These are phyloP conservation scores for Scedosporium apiospermum DNA, from an alignment of 2,329 filamentous ascomycete species.

Conservation along the genomic window DNA sequence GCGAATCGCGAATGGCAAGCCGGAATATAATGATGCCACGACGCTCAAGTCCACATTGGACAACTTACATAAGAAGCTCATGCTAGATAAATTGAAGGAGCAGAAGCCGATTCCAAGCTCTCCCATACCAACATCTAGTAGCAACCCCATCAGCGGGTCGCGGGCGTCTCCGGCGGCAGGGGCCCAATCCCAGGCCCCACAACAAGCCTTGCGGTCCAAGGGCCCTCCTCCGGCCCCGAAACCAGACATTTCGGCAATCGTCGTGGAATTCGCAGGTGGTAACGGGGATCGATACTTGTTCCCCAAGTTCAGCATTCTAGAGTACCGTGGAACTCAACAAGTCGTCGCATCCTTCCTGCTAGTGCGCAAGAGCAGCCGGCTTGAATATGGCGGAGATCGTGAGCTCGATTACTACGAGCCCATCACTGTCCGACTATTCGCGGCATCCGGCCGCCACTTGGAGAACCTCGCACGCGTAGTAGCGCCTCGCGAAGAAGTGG, in stretches of 20 bases:
- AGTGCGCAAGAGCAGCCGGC: conserved; percentile 60
- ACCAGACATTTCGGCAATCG: conserved; percentile 55
- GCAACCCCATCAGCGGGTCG: background rate
- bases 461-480: conserved; percentile 54
- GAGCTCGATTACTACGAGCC: conserved; percentile 67
- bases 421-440: conserved; percentile 52
- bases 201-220: conserved; percentile 40
- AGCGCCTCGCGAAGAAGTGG: conserved; percentile 52
- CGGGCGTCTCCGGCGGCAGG: background rate
- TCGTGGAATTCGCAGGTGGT: conserved; percentile 58
- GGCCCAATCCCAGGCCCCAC: conserved; percentile 9
- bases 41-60: conserved; percentile 46
- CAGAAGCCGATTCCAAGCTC: conserved; percentile 10
- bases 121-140: conserved; percentile 9
- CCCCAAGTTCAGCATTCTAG: conserved; percentile 67
- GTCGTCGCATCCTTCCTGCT: conserved; percentile 70
- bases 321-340: conserved; percentile 52
- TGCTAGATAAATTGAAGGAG: conserved; percentile 11
- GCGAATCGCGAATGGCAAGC: conserved; percentile 41
- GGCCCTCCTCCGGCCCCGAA: conserved; percentile 44
- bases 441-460: conserved; percentile 44
- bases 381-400: conserved; percentile 54
- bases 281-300: conserved; percentile 70
- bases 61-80: conserved; percentile 22
- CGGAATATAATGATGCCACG: conserved; percentile 41